Conservation (phyloP, 331 rosid genomes). For the Spiraea crenata region DNA sequence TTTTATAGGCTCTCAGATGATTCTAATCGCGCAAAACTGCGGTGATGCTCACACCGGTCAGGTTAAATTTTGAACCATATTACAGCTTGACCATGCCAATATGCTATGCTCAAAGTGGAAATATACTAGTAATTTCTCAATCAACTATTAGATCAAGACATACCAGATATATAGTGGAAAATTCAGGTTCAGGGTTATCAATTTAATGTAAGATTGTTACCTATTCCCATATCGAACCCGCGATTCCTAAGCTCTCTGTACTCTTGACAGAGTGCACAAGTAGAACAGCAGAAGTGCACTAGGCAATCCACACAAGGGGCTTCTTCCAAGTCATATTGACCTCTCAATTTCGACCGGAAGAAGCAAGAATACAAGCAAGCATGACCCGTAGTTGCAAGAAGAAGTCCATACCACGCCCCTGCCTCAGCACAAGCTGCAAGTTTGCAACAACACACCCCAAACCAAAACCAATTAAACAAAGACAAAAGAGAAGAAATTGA, state of each 20-base stretch:
- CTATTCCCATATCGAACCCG: slow-evolving; percentile 68
- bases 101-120: no score
- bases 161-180: no score
- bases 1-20: neutral
- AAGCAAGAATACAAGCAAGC: slow-evolving; percentile 61
- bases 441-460: neutral
- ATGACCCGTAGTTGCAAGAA: slow-evolving; percentile 35
- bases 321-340: slow-evolving; percentile 60
- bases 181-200: neutral
- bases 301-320: slow-evolving; percentile 68
- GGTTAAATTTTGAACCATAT: neutral
- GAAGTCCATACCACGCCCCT: slow-evolving; percentile 42
- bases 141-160: neutral
- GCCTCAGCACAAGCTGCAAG: slow-evolving; percentile 41
- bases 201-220: slow-evolving; percentile 22
- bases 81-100: no score
- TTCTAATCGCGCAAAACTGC: neutral
- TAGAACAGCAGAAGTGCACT: slow-evolving; percentile 67
- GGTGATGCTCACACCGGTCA: neutral
- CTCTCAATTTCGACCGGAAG: slow-evolving; percentile 58
- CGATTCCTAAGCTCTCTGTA: slow-evolving; percentile 57
- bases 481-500: no score
- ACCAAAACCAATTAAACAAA: neutral
- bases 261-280: slow-evolving; percentile 76
- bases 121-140: neutral